These are phyloP conservation scores for Arachnopeziza araneosa DNA, from an alignment of 2,329 filamentous ascomycete genomes.

Conservation along the genomic window DNA sequence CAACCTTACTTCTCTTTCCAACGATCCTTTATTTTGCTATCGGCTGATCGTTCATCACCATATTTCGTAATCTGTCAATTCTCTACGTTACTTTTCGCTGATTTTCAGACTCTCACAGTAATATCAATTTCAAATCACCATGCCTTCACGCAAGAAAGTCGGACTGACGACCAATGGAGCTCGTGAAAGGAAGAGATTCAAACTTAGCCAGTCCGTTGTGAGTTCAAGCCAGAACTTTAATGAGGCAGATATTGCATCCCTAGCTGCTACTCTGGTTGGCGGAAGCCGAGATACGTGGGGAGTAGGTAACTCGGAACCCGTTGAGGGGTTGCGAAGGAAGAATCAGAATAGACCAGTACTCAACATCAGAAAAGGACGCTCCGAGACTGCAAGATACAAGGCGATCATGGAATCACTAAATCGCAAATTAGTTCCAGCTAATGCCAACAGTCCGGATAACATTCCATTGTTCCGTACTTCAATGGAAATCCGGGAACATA, in stretches of 20 bases:
- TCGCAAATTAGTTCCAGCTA: neutral
- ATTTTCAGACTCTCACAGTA: neutral
- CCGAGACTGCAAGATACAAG: neutral
- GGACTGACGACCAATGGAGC: neutral
- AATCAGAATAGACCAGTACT: neutral
- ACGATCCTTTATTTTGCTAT: no score
- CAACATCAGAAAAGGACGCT: neutral
- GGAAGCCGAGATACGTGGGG: neutral
- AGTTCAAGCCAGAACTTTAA: neutral
- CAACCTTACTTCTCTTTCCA: no score
- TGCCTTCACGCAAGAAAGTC: neutral
- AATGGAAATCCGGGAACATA: constrained; percentile 22
- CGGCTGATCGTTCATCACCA: no score
- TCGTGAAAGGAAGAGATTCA: neutral
- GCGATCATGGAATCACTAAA: neutral
- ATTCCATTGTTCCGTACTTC: constrained; percentile 18
- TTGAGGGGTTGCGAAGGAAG: neutral
- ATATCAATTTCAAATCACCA: neutral
- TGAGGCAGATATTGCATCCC: neutral
- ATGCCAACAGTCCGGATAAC: constrained; percentile 9
- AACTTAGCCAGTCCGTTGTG: neutral
- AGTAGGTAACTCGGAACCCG: neutral
- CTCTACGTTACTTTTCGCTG: no score
- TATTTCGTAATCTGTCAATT: no score
- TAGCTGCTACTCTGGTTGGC: neutral